These are phyloP conservation scores for Pythium utonaiense DNA, from an alignment of 352 stramenopile species.

Conservation along the genomic window DNA sequence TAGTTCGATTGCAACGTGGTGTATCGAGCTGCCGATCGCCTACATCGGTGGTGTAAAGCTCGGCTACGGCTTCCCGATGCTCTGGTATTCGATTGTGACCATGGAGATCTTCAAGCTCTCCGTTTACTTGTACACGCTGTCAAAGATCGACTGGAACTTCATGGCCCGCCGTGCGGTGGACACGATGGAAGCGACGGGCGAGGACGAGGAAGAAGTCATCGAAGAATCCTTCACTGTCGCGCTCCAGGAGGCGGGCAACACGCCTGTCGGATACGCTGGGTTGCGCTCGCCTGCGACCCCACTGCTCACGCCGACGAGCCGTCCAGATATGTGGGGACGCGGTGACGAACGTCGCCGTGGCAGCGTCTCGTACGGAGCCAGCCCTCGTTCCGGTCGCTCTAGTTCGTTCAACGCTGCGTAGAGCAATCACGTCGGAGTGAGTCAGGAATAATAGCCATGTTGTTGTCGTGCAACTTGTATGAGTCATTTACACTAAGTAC, in stretches of 20 bases:
- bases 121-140: constrained; percentile 34
- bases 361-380: constrained; percentile 19
- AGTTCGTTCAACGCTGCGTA: constrained; percentile 35
- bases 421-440: background rate
- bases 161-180: constrained; percentile 39
- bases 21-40: constrained; percentile 42
- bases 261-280: constrained; percentile 45
- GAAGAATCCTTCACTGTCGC: constrained; percentile 32
- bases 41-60: constrained; percentile 43
- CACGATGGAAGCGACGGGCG: constrained; percentile 37
- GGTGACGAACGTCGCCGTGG: constrained; percentile 38
- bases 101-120: constrained; percentile 46
- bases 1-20: constrained; percentile 44
- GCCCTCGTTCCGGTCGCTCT: constrained; percentile 18
- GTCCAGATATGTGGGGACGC: constrained; percentile 52
- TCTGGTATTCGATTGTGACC: constrained; percentile 45
- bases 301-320: constrained; percentile 52
- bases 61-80: constrained; percentile 37
- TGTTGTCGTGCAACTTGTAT: background rate
- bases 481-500: background rate
- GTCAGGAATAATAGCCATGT: background rate
- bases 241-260: constrained; percentile 47
- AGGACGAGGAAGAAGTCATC: constrained; percentile 28
- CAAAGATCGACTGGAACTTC: constrained; percentile 37
- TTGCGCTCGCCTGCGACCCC: constrained; percentile 50